Base-by-base conservation (phyloP, 2,329 filamentous ascomycete genomes). In the Gnomoniopsis smithogilvyi region DNA sequence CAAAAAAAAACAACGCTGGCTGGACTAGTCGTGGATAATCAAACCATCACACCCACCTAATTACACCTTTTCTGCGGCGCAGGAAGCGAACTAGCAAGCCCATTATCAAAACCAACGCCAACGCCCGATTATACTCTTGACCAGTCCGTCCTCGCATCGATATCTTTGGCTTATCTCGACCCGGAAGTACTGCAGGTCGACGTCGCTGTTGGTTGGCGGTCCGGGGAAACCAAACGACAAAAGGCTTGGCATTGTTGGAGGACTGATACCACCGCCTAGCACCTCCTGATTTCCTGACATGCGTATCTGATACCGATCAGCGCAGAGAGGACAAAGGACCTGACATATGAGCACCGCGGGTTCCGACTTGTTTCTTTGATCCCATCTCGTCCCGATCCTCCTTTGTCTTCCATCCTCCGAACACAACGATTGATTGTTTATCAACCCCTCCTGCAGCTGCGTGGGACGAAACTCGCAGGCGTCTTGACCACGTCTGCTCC, bases 231-330 rank as follows among this genome's bases (percentile, higher is more conserved):
- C 48, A 46, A 21, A 47, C 48, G 38, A 47, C 50, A 24, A 46
- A 46, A 33, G 38, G 52, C 59, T 61, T 61, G 59, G 59, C 59
- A 22, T 38, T 61, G 59, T 58, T 54, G 59, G 51, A 51, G 22
- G 46, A 51, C 51, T 26, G 51, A 53, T 46, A 54, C 38, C 24
- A 15, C 38, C n/a, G 12, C n/a, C 14, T n/a, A 54, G 41, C 43
- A 46, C 43, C 43, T 46, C 43, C 43, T 46, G 43, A 19, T 46
- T 46, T 19, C n/a, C 43, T 19, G 14, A 46, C 41, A 41, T 54
- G 21, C 51, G 54, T 59, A 61, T 61, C 59, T 61, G 56, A 61
- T 61, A 61, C 56, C 47, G 56, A 52, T 45, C 51, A 61, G 48
- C 51, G 33, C 33, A 22, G 46, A 30, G 24, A 50, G 30, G 26